Evolutionary conservation across 805 yeast species (phyloP).

Genomic region (Pichia kluyveri): DNA sequence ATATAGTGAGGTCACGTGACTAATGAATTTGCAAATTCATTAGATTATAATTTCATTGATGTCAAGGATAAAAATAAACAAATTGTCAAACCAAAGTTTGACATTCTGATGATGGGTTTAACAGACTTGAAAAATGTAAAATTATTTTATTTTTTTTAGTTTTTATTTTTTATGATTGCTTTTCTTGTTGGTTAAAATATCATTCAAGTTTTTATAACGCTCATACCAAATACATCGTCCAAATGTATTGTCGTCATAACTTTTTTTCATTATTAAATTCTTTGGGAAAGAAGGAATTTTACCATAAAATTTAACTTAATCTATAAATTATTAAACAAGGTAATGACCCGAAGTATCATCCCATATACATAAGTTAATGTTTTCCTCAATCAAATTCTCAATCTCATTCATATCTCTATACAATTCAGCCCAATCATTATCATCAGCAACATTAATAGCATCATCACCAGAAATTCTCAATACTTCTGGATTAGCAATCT

Average conservation of each 20-base stretch:
- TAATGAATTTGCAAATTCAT: too few relatives aligned
- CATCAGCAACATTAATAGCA: slow-evolving; percentile 5
- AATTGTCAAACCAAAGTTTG: slow-evolving; percentile 23
- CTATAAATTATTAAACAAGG: background rate
- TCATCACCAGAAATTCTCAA: background rate
- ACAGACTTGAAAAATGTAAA: slow-evolving; percentile 41
- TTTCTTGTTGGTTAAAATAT: too few relatives aligned
- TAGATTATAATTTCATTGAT: slow-evolving; percentile 13
- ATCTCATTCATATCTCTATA: slow-evolving; percentile 11
- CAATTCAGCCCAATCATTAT: slow-evolving; percentile 13
- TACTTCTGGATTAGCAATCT: background rate
- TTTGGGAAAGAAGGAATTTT: too few relatives aligned
- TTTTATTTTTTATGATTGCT: too few relatives aligned
- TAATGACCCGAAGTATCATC: slow-evolving; percentile 16
- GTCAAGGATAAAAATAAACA: slow-evolving; percentile 22
- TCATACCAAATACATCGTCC: too few relatives aligned
- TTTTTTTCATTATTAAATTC: too few relatives aligned
- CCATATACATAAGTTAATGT: slow-evolving; percentile 16
- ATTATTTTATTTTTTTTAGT: slow-evolving; percentile 23
- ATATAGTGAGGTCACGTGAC: too few relatives aligned
- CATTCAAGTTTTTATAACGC: too few relatives aligned
- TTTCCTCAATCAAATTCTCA: slow-evolving; percentile 14
- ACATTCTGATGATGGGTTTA: slow-evolving; percentile 36
- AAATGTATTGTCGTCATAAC: too few relatives aligned
- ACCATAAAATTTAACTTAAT: background rate